Conservation (phyloP, 1,139 yeast species). For the Saccharomycopsis hybrid region DNA sequence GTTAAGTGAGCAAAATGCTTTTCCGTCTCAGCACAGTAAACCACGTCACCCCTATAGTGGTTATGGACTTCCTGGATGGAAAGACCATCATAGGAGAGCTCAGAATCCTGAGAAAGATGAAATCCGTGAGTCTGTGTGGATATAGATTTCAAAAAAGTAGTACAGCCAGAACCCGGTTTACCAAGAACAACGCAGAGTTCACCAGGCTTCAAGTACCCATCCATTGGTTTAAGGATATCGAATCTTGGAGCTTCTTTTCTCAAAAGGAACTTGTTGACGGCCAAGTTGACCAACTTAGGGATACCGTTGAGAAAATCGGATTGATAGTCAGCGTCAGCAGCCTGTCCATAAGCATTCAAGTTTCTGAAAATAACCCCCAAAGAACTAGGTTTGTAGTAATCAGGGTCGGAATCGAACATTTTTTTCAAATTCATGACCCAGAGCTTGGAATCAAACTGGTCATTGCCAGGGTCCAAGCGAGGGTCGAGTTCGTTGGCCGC, state of each 20-base stretch:
- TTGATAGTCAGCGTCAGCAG: conserved; percentile 76
- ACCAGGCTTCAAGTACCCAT: conserved; percentile 43
- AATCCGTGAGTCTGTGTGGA: conserved; percentile 45
- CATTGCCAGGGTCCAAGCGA: conserved; percentile 32
- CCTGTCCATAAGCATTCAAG: conserved; percentile 67
- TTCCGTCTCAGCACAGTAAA: conserved; percentile 57
- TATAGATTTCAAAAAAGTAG: conserved; percentile 37
- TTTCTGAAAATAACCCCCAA: conserved; percentile 66
- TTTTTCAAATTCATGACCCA: conserved; percentile 72
- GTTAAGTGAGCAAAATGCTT: conserved; percentile 55
- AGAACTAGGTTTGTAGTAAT: conserved; percentile 54
- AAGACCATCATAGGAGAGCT: conserved; percentile 36
- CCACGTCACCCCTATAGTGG: conserved; percentile 49
- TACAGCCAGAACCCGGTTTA: conserved; percentile 52
- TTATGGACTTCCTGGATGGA: conserved; percentile 35
- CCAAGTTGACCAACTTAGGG: conserved; percentile 11
- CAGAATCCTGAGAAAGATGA: conserved; percentile 33
- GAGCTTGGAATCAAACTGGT: conserved; percentile 50
- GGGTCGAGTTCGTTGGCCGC: background rate
- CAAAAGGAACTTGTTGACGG: conserved; percentile 1
- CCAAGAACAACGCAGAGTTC: conserved; percentile 50
- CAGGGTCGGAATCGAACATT: conserved; percentile 51
- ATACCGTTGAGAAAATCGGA: conserved; percentile 61
- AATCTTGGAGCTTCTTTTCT: conserved; percentile 22
- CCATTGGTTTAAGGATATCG: conserved; percentile 37